Evolutionary conservation across 2,329 filamentous ascomycete species (phyloP).

Genomic region (Pseudocercospora eumusae): DNA sequence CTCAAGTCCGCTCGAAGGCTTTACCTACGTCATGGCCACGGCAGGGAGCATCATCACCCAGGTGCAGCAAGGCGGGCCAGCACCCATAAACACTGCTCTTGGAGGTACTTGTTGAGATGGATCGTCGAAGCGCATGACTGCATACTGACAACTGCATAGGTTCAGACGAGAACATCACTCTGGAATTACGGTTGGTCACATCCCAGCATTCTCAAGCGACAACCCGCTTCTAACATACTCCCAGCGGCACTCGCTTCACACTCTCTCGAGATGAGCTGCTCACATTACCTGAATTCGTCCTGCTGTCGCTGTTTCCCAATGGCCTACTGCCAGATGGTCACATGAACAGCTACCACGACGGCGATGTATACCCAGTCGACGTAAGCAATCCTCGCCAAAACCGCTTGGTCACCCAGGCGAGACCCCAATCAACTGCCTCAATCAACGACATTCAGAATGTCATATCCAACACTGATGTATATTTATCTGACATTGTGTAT

Average conservation of each 20-base stretch:
- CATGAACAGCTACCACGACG: constrained; percentile 88
- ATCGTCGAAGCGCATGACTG: not conserved
- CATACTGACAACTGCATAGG: constrained; percentile 36
- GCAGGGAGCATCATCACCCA: constrained; percentile 99
- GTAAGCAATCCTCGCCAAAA: constrained; percentile 58
- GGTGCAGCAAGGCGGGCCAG: constrained; percentile 85
- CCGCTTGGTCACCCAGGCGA: constrained; percentile 38
- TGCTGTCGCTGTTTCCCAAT: constrained; percentile 96
- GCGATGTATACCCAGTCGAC: constrained; percentile 94
- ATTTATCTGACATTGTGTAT: constrained; percentile 59
- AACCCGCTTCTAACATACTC: constrained; percentile 29
- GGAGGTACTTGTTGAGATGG: constrained; percentile 57
- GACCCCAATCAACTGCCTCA: constrained; percentile 34
- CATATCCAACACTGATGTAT: constrained; percentile 51
- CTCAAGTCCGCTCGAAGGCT: constrained; percentile 85
- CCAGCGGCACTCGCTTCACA: constrained; percentile 87
- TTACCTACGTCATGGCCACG: constrained; percentile 96
- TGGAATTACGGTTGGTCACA: constrained; percentile 80
- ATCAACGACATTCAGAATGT: constrained; percentile 43
- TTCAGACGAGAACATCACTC: constrained; percentile 89
- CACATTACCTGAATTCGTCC: constrained; percentile 93
- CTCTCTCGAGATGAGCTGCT: constrained; percentile 92
- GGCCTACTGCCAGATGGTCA: constrained; percentile 97
- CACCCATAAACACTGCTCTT: constrained; percentile 77
- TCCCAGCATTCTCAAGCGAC: not conserved